A percentile compares a stretch with the other conserved stretches of the same genome.
Evolutionary conservation across 2,329 filamentous ascomycete species (phyloP).

Genomic region (Aspergillus sp.): DNA sequence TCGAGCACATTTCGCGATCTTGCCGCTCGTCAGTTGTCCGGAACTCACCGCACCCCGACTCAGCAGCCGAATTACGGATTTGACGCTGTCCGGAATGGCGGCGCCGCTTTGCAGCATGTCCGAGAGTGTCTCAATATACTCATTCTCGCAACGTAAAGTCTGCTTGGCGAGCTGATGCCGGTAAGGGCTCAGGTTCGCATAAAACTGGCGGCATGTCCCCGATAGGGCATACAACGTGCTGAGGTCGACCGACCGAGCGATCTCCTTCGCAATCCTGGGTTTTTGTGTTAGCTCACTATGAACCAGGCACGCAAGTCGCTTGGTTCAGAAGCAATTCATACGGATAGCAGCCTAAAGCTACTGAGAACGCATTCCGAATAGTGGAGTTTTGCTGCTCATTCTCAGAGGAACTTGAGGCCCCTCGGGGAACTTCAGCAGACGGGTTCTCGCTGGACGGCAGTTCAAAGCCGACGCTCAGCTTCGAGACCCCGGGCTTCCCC

Average conservation of each 20-base stretch:
- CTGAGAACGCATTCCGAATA: constrained; percentile 38
- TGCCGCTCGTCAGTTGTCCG: constrained; percentile 57
- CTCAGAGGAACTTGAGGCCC: not conserved
- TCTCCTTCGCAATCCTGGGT: constrained; percentile 70
- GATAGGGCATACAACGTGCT: constrained; percentile 84
- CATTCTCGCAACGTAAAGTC: constrained; percentile 78
- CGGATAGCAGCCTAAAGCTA: constrained; percentile 50
- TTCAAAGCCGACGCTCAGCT: constrained; percentile 12
- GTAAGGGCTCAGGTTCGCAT: constrained; percentile 74
- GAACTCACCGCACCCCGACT: constrained; percentile 30
- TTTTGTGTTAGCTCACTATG: constrained; percentile 16
- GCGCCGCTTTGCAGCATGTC: constrained; percentile 45
- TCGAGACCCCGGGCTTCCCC: constrained; percentile 23
- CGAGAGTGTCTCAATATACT: constrained; percentile 48
- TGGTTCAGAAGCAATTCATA: constrained; percentile 31
- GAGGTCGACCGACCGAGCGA: constrained; percentile 77
- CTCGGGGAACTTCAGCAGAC: constrained; percentile 4
- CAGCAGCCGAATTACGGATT: constrained; percentile 30
- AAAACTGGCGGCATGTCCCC: constrained; percentile 76
- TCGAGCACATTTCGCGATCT: constrained; percentile 75
- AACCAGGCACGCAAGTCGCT: constrained; percentile 12
- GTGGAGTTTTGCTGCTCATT: constrained; percentile 21
- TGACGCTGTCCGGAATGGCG: constrained; percentile 30
- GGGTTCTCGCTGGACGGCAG: constrained; percentile 10
- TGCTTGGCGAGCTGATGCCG: constrained; percentile 69